Conservation (phyloP, 1,284 basidiomycete genomes). For the Ustilago lituana region DNA sequence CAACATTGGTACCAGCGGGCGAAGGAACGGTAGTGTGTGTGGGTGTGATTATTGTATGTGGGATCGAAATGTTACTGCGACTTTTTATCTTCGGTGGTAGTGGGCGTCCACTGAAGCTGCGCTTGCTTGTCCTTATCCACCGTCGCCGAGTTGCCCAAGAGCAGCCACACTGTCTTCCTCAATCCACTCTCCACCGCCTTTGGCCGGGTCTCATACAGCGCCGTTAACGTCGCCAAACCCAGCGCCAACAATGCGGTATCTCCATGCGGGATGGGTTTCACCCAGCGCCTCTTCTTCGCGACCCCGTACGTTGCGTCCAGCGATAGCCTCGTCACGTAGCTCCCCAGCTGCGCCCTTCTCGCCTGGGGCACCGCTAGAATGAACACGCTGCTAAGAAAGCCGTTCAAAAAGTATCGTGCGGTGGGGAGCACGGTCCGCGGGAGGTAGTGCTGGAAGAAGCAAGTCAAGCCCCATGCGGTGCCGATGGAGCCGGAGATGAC, state of each 20-base stretch:
- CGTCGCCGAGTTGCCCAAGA: conserved; percentile 20
- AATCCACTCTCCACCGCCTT: conserved; percentile 21
- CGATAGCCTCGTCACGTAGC: conserved; percentile 40
- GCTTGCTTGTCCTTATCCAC: conserved; percentile 27
- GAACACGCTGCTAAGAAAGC: conserved; percentile 53
- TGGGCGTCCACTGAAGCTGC: conserved; percentile 5
- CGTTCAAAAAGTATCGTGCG: conserved; percentile 54
- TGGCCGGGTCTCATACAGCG: conserved; percentile 48
- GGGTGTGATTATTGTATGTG: too few relatives aligned
- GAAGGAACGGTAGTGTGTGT: too few relatives aligned
- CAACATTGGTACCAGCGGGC: too few relatives aligned
- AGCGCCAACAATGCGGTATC: conserved; percentile 48
- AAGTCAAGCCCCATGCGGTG: conserved; percentile 57
- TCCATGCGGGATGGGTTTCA: conserved; percentile 20
- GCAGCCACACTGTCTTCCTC: conserved; percentile 9
- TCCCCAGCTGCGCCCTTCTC: conserved; percentile 44
- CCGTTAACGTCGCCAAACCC: conserved; percentile 38
- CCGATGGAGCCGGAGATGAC: conserved; percentile 58
- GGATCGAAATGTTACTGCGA: too few relatives aligned
- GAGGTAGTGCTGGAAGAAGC: conserved; percentile 60
- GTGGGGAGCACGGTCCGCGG: conserved; percentile 50
- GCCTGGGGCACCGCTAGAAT: conserved; percentile 50
- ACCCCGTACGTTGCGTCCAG: conserved; percentile 35
- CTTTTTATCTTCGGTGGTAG: conserved; percentile 7
- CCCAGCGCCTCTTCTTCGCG: conserved; percentile 32